Evolutionary conservation across 2,329 filamentous ascomycete species (phyloP), one percentile per base, ranked within the genome.

Genomic region (Diaporthe longicolla): DNA sequence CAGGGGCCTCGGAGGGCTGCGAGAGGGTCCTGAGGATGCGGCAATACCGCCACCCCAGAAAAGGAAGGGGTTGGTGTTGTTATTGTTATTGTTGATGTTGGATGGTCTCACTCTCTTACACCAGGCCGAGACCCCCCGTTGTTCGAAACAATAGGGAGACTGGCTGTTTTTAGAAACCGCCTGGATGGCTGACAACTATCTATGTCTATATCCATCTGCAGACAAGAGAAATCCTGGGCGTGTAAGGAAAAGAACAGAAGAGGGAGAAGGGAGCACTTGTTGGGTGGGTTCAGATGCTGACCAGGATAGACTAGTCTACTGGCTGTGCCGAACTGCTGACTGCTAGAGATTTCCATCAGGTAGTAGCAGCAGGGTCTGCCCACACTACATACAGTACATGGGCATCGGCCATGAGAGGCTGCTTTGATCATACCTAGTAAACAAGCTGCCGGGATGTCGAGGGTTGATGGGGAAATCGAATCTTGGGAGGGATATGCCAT

Each of bases 91-190:
- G 32, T 68, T 68, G 63, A 40, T 54, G 70, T 37, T 72, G 50
- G n/a, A 26, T n/a, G 72, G 72, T 74, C 72, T 74, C 72, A 71
- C 57, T 37, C 68, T 74, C 68, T 66, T 37, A 71, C 72, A 66
- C 52, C 50, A 48, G 69, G 72, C 58, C 68, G 68, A 71, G 72
- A 71, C 72, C 68, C 63, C 24, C 70, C 8, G 50, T 48, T 43
- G 37, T 70, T 66, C 24, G 58, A 71, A 66, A 71, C 58, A 65
- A 70, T 45, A 32, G 32, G 43, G 40, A 40, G 58, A 21, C 57
- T 65, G 58, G 48, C 57, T 45, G 58, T 71, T 57, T 65, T 57
- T 74, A 65, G 68, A 66, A 55, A 63, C 43, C 19, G 17, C 48
- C 17, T 40, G 69, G 26, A 24, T 29, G 69, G 26, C 24, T 29